These are phyloP conservation scores for Narthecium ossifragum DNA, from an alignment of 106 monocot species.

Conservation along the genomic window DNA sequence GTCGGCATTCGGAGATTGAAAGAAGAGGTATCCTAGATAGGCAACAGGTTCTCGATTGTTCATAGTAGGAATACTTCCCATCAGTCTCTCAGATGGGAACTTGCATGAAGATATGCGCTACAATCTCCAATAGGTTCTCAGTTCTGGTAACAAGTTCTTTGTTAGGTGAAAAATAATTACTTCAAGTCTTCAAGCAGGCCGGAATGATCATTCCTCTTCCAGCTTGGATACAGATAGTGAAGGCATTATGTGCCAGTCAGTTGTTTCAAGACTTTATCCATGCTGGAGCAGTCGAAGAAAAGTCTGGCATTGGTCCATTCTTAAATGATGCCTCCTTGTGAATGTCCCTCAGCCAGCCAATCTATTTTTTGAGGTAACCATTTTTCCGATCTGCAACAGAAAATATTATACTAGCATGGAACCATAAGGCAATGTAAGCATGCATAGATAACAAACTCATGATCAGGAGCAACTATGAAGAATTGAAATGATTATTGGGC, in stretches of 20 bases:
- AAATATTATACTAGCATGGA: background rate
- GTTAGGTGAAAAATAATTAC: too few relatives aligned
- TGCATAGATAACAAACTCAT: too few relatives aligned
- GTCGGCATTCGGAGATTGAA: constrained; percentile 25
- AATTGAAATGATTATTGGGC: too few relatives aligned
- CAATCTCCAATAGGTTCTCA: too few relatives aligned
- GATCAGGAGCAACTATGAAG: too few relatives aligned
- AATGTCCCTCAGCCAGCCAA: constrained; percentile 33
- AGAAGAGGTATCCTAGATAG: constrained; percentile 10
- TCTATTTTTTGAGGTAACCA: constrained; percentile 59
- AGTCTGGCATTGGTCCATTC: constrained; percentile 69
- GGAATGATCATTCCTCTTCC: too few relatives aligned
- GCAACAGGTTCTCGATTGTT: constrained; percentile 33
- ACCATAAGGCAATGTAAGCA: background rate
- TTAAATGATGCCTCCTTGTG: constrained; percentile 74
- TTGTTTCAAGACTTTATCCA: constrained; percentile 22
- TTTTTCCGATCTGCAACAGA: too few relatives aligned
- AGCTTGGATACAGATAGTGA: constrained; percentile 67
- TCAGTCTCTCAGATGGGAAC: constrained; percentile 46
- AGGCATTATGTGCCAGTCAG: constrained; percentile 22
- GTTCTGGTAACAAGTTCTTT: too few relatives aligned
- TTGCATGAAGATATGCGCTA: too few relatives aligned
- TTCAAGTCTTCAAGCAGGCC: too few relatives aligned
- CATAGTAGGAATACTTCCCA: constrained; percentile 15
- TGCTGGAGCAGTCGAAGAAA: constrained; percentile 44